Conservation (phyloP, 1,284 basidiomycete genomes). For the Pseudozyma thailandica region DNA sequence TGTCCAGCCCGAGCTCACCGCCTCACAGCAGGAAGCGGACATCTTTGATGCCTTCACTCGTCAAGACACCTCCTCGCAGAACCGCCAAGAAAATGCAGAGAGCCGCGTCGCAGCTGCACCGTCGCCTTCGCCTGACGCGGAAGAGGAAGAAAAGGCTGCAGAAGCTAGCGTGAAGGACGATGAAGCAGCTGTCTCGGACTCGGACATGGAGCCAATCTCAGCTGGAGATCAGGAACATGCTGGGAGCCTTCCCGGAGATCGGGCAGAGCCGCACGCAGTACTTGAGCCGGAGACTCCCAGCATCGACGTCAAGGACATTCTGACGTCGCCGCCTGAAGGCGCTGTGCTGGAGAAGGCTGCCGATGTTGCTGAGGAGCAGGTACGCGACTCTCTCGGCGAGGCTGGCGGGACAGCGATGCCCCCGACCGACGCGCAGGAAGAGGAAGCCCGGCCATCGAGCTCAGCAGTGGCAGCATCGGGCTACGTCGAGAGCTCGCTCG, state of each 20-base stretch:
- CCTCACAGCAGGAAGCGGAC: slow-evolving; percentile 14
- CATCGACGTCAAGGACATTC: not conserved
- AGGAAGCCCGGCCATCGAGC: not conserved
- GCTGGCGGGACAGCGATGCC: not conserved
- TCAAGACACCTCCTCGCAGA: slow-evolving; percentile 11
- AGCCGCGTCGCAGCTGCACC: not conserved
- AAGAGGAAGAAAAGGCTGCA: not conserved
- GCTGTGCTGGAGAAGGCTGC: not conserved
- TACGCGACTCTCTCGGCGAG: not conserved
- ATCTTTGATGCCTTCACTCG: slow-evolving; percentile 37
- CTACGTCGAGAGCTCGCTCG: too few species aligned
- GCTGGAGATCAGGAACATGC: too few species aligned
- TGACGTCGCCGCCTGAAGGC: not conserved
- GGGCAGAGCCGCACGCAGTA: not conserved
- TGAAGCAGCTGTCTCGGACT: not conserved
- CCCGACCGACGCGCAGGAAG: not conserved
- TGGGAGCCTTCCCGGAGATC: too few species aligned
- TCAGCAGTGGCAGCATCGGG: not conserved
- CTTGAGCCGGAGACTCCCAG: not conserved
- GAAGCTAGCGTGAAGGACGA: not conserved
- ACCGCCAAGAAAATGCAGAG: slow-evolving; percentile 6
- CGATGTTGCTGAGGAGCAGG: not conserved
- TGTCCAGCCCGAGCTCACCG: not conserved
- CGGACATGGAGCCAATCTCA: not conserved
- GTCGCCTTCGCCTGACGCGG: not conserved